Conservation (phyloP, 2,329 filamentous ascomycete genomes). For the Ophiostoma fasciatum region DNA sequence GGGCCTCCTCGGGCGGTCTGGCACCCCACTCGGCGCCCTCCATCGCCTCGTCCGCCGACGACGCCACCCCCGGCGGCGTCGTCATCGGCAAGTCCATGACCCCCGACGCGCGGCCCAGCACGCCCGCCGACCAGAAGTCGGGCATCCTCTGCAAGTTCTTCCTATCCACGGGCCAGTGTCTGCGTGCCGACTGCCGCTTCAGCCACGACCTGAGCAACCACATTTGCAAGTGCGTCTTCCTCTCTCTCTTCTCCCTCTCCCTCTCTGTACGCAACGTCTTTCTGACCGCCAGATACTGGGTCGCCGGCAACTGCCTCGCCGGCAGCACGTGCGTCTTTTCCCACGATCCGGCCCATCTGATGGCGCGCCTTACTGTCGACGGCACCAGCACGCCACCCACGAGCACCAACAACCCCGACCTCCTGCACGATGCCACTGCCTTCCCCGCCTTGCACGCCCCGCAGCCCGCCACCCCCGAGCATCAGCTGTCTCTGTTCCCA, state of each 20-base stretch:
- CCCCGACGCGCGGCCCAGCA: constrained; percentile 57
- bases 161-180: constrained; percentile 86
- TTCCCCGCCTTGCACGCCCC: constrained; percentile 74
- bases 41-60: constrained; percentile 22
- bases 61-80: constrained; percentile 41
- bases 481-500: constrained; percentile 36
- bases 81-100: constrained; percentile 84
- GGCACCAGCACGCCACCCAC: constrained; percentile 52
- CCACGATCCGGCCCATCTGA: constrained; percentile 77
- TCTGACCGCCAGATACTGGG: constrained; percentile 57
- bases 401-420: constrained; percentile 57
- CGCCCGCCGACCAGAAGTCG: constrained; percentile 64
- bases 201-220: constrained; percentile 93
- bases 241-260: constrained; percentile 14
- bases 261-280: no score
- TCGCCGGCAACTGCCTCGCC: constrained; percentile 88
- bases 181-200: constrained; percentile 90
- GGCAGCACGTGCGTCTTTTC: constrained; percentile 94
- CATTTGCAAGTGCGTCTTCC: constrained; percentile 76
- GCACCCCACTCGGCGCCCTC: constrained; percentile 7
- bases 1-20: no score
- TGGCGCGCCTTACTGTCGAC: constrained; percentile 66
- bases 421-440: constrained; percentile 68
- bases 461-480: constrained; percentile 43
- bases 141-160: constrained; percentile 96